Conservation (phyloP, 331 rosid genomes). For the Pyrus hybrid region DNA sequence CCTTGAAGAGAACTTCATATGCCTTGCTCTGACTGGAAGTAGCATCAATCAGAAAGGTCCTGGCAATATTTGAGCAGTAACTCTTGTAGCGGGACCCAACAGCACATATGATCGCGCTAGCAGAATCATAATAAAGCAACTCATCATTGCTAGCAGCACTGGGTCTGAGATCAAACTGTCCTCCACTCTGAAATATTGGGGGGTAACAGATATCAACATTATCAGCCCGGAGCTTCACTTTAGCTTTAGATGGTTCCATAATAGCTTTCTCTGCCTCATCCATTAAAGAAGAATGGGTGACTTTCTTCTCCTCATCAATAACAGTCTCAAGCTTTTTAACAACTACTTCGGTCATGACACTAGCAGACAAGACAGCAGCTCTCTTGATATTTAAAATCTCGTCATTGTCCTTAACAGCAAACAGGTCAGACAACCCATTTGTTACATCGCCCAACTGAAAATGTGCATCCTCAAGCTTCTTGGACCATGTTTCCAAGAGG, state of each 20-base stretch:
- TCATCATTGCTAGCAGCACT: constrained; percentile 50
- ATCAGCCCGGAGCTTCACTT: constrained; percentile 30
- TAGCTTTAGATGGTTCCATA: constrained; percentile 38
- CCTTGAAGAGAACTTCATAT: constrained; percentile 41
- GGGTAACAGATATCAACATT: constrained; percentile 52
- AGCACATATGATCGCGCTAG: constrained; percentile 47
- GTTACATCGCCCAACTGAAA: constrained; percentile 36
- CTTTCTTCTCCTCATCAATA: constrained; percentile 46
- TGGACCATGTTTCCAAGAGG: constrained; percentile 40
- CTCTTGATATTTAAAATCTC: constrained; percentile 39
- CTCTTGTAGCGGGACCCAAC: constrained; percentile 45
- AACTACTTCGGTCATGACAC: constrained; percentile 35
- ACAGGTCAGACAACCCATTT: constrained; percentile 39
- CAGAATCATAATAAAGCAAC: constrained; percentile 38
- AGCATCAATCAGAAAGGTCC: constrained; percentile 44
- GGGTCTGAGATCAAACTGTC: constrained; percentile 48
- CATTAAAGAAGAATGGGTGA: constrained; percentile 40
- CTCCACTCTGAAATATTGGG: constrained; percentile 51
- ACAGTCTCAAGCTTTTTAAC: constrained; percentile 43
- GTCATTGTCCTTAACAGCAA: constrained; percentile 34
- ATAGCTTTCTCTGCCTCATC: constrained; percentile 47
- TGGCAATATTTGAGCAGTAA: constrained; percentile 43
- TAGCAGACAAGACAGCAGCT: constrained; percentile 36
- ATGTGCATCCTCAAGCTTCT: constrained; percentile 27
- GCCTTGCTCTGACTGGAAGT: constrained; percentile 40